Conservation (phyloP, 352 stramenopile genomes). For the Globisporangium abappressorium region DNA sequence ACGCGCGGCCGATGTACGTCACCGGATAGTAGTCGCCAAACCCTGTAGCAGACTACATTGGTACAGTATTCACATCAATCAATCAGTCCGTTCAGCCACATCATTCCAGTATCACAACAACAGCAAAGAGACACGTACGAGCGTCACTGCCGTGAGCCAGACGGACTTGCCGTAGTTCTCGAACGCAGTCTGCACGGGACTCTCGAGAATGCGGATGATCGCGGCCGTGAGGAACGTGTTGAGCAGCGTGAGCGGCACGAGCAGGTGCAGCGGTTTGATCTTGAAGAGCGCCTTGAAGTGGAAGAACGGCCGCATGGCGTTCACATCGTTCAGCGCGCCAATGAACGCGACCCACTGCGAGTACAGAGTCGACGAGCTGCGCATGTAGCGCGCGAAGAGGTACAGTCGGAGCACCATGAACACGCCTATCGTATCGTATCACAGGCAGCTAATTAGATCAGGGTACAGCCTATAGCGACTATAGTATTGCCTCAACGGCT, state of each 20-base stretch:
- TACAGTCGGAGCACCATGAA: conserved; percentile 70
- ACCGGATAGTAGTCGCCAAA: conserved; percentile 74
- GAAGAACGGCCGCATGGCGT: conserved; percentile 74
- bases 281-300: conserved; percentile 83
- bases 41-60: conserved; percentile 51
- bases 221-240: conserved; percentile 59
- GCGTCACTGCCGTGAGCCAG: conserved; percentile 65
- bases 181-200: conserved; percentile 55
- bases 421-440: conserved; percentile 31
- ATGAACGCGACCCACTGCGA: conserved; percentile 77
- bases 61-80: neutral
- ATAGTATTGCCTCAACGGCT: neutral
- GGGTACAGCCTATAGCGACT: neutral
- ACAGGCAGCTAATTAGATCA: neutral
- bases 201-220: conserved; percentile 73
- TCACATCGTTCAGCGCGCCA: conserved; percentile 70
- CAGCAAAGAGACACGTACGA: conserved; percentile 34
- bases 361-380: conserved; percentile 65
- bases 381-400: conserved; percentile 62
- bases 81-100: neutral
- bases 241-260: conserved; percentile 55
- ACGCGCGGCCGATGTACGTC: conserved; percentile 57
- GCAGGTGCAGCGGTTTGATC: conserved; percentile 51
- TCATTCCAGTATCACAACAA: neutral
- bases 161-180: conserved; percentile 72